Conservation (phyloP, 75 land plant genomes). For the Pinus taeda region DNA sequence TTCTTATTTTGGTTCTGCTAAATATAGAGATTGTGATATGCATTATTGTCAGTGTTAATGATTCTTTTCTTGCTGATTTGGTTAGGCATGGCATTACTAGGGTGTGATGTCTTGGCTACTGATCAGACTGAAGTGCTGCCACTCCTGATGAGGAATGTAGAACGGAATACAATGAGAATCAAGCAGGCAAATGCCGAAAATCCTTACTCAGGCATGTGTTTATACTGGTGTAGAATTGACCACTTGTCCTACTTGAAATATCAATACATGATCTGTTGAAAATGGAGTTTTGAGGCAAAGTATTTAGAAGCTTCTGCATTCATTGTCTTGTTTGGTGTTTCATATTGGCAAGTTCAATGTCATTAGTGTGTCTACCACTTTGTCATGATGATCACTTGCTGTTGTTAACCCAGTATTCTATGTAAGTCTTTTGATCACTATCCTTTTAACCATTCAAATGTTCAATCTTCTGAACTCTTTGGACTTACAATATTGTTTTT, state of each 20-base stretch:
- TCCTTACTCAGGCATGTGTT: conserved; percentile 46
- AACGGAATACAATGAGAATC: conserved; percentile 76
- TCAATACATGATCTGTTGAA: background rate
- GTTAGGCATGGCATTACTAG: conserved; percentile 93
- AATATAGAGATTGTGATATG: background rate
- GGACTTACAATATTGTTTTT: conserved; percentile 4
- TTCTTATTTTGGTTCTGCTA: background rate
- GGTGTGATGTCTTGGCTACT: conserved; percentile 87
- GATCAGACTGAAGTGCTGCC: conserved; percentile 94
- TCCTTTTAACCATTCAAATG: background rate
- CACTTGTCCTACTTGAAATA: background rate
- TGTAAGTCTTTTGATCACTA: background rate
- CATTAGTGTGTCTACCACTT: background rate
- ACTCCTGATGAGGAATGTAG: conserved; percentile 74
- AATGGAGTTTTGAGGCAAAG: background rate
- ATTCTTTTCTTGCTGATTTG: background rate
- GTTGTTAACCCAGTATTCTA: background rate
- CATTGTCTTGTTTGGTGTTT: background rate
- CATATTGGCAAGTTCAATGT: background rate
- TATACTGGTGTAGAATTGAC: background rate
- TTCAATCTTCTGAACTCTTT: background rate
- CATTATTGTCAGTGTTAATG: background rate
- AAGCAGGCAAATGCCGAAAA: conserved; percentile 48
- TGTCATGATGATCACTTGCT: background rate
- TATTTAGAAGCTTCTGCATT: background rate